These are phyloP conservation scores for Pseudogymnoascus sp. DNA, from an alignment of 2,329 filamentous ascomycete species.

Conservation along the genomic window DNA sequence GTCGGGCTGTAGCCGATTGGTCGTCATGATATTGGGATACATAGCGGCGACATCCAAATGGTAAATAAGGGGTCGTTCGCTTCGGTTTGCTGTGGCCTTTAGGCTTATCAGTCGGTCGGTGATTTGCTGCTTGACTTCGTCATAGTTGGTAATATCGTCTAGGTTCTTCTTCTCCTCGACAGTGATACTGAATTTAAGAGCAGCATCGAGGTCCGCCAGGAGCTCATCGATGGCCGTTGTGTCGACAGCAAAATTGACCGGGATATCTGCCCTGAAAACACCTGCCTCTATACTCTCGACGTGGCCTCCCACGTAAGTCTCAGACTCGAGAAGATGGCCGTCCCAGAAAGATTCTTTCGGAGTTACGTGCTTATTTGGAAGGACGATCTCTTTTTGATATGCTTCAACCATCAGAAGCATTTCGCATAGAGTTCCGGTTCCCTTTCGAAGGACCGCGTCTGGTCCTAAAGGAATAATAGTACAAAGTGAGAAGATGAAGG, in stretches of 20 bases:
- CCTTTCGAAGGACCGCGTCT: constrained; percentile 88
- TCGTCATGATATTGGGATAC: constrained; percentile 99
- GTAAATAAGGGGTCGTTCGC: constrained; percentile 85
- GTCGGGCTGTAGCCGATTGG: constrained; percentile 91
- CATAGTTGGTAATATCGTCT: constrained; percentile 73
- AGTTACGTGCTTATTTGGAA: constrained; percentile 93
- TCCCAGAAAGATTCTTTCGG: constrained; percentile 94
- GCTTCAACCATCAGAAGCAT: constrained; percentile 99
- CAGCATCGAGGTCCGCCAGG: constrained; percentile 75
- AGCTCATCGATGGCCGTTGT: constrained; percentile 84
- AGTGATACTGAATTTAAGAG: constrained; percentile 78
- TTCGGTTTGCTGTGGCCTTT: constrained; percentile 75
- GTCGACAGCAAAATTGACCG: constrained; percentile 89
- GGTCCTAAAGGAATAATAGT: constrained; percentile 91
- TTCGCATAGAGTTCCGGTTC: constrained; percentile 96
- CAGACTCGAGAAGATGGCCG: constrained; percentile 88
- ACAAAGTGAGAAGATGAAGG: constrained; percentile 97
- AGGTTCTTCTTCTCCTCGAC: constrained; percentile 78
- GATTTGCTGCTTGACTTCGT: constrained; percentile 80
- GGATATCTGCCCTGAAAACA: constrained; percentile 92
- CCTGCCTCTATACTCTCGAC: constrained; percentile 99
- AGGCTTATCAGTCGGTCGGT: constrained; percentile 60
- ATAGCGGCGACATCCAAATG: constrained; percentile 98
- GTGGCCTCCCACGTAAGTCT: constrained; percentile 97
- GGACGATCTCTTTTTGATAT: constrained; percentile 81